Conservation (phyloP, 495 filamentous ascomycete species). For the Apiosordaria backusii region DNA sequence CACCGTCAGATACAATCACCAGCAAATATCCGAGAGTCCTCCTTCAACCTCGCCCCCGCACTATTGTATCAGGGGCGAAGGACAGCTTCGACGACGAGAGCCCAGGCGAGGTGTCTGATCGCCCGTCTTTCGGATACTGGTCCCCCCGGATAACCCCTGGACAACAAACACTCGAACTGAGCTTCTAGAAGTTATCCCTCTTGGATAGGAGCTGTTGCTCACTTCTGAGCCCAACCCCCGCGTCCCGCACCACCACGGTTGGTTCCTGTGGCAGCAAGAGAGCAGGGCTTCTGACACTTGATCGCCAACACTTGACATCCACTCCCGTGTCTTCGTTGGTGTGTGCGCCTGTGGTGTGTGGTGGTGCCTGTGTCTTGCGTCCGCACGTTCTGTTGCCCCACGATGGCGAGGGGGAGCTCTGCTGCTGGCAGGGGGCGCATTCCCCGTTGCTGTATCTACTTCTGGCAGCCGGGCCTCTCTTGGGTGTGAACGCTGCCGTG, state of each 20-base stretch:
- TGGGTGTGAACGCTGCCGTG: too few relatives aligned
- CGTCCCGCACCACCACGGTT: neutral
- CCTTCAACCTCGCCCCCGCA: too few relatives aligned
- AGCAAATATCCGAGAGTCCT: too few relatives aligned
- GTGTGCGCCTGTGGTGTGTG: neutral
- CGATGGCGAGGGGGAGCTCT: neutral
- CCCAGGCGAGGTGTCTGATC: slow-evolving; percentile 34
- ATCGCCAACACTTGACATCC: slow-evolving; percentile 15
- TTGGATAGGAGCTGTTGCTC: neutral
- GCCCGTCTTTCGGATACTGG: slow-evolving; percentile 16
- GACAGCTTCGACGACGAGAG: neutral
- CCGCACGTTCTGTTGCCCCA: neutral
- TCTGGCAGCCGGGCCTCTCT: neutral
- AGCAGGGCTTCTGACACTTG: slow-evolving; percentile 18
- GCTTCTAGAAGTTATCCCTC: slow-evolving; percentile 18
- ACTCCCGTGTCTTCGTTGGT: neutral
- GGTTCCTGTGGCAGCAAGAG: slow-evolving; percentile 10
- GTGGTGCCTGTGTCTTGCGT: neutral
- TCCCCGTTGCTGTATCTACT: neutral
- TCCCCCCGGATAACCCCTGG: neutral
- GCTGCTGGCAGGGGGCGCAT: neutral
- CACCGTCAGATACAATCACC: neutral
- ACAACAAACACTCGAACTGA: slow-evolving; percentile 3
- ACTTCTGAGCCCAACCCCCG: slow-evolving; percentile 5
- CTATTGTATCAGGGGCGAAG: neutral